Evolutionary conservation across 192 early-diverging fungal genomes (phyloP).

Genomic region (Lobosporangium transversale): DNA sequence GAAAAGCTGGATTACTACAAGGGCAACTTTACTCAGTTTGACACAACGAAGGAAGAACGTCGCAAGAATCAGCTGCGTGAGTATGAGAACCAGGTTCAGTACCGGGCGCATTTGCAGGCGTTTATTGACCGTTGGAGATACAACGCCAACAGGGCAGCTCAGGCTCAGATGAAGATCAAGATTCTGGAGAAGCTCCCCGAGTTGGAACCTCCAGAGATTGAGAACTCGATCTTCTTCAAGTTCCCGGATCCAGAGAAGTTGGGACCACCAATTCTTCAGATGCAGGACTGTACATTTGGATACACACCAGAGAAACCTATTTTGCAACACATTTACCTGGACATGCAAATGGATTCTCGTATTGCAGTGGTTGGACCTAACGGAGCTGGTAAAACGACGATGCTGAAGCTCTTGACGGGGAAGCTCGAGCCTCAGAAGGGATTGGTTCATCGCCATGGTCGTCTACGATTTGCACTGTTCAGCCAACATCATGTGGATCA

Average conservation of each 20-base stretch:
- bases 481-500: slow-evolving; percentile 99
- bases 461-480: slow-evolving; percentile 93
- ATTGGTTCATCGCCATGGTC: slow-evolving; percentile 89
- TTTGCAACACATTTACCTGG: slow-evolving; percentile 85
- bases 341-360: slow-evolving; percentile 96
- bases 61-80: slow-evolving; percentile 91
- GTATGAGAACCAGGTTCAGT: slow-evolving; percentile 95
- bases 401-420: slow-evolving; percentile 92
- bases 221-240: slow-evolving; percentile 82
- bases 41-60: slow-evolving; percentile 90
- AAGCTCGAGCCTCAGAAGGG: slow-evolving; percentile 83
- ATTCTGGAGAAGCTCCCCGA: slow-evolving; percentile 96
- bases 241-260: slow-evolving; percentile 95
- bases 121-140: slow-evolving; percentile 99
- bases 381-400: slow-evolving; percentile 97
- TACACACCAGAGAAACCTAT: slow-evolving; percentile 87
- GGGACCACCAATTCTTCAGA: slow-evolving; percentile 96
- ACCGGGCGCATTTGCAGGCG: slow-evolving; percentile 94
- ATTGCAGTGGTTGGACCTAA: slow-evolving; percentile 99
- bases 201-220: slow-evolving; percentile 87
- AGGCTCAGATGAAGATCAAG: slow-evolving; percentile 98
- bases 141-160: slow-evolving; percentile 96
- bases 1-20: slow-evolving; percentile 93
- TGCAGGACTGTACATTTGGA: slow-evolving; percentile 90
- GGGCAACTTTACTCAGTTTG: slow-evolving; percentile 94